phyloP scores from a whole-genome alignment of 345 rosid species.

The Syzygium aqueum region DNA sequence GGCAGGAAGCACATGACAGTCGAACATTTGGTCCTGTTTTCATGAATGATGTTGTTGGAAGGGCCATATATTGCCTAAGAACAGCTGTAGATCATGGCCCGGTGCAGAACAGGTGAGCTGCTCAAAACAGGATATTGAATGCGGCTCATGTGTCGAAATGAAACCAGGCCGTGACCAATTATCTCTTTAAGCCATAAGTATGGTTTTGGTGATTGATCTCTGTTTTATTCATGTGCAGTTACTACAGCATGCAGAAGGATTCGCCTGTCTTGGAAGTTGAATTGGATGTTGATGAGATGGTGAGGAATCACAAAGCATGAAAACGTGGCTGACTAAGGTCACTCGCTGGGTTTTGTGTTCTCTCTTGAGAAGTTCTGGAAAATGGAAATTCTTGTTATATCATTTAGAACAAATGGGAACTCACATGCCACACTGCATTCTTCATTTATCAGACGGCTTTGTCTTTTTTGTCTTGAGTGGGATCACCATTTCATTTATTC shows the following conservation, averaged over 20 bases:
- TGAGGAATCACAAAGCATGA: slow-evolving; percentile 57
- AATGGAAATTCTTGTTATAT: not conserved
- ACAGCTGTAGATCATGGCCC: slow-evolving; percentile 94
- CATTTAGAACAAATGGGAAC: not conserved
- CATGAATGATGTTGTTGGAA: slow-evolving; percentile 61
- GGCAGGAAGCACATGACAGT: slow-evolving; percentile 89
- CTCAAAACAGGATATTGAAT: not conserved
- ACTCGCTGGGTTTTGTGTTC: slow-evolving; percentile 8
- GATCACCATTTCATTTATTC: not conserved
- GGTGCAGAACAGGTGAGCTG: slow-evolving; percentile 69
- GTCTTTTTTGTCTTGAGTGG: not conserved
- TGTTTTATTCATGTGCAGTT: slow-evolving; percentile 25
- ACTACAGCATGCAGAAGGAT: slow-evolving; percentile 51
- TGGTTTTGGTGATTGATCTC: not conserved
- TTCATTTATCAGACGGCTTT: not conserved
- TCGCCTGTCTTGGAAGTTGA: slow-evolving; percentile 76
- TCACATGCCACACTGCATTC: not conserved
- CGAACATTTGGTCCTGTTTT: slow-evolving; percentile 83
- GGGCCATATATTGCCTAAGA: slow-evolving; percentile 73
- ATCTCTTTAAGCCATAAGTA: not conserved
- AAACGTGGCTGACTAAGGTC: slow-evolving; percentile 2
- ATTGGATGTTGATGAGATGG: slow-evolving; percentile 90
- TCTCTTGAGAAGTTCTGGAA: not conserved
- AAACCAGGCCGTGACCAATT: not conserved
- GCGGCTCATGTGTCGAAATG: not conserved